phyloP scores from a whole-genome alignment of 1,284 basidiomycete species.

The Tetrapyrgos nigripes region DNA sequence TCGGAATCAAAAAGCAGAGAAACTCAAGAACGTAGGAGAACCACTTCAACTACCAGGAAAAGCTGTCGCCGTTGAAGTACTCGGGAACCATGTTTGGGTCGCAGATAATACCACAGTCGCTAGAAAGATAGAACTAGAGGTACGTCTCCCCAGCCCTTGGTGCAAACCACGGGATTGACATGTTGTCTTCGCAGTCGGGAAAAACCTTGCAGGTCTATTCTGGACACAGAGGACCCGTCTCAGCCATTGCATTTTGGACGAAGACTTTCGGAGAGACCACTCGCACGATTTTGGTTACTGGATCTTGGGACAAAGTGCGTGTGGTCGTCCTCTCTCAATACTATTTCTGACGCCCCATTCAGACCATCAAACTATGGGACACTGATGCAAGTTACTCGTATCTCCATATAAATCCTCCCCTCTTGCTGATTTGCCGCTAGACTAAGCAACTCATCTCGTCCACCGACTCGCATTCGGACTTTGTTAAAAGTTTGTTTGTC shows the following conservation, averaged over 20 bases:
- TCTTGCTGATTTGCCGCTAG: conserved; percentile 44
- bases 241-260: conserved; percentile 70
- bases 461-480: conserved; percentile 84
- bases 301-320: conserved; percentile 88
- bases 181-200: conserved; percentile 63
- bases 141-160: conserved; percentile 36
- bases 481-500: conserved; percentile 82
- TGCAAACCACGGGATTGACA: conserved; percentile 5
- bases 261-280: conserved; percentile 37
- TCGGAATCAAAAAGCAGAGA: conserved; percentile 75
- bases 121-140: conserved; percentile 78
- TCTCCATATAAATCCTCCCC: neutral
- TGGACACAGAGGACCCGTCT: conserved; percentile 89
- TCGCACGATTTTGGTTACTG: conserved; percentile 72
- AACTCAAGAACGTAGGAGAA: conserved; percentile 72
- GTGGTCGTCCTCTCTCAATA: neutral
- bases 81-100: conserved; percentile 76
- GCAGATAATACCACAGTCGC: conserved; percentile 85
- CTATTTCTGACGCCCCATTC: conserved; percentile 6
- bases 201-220: conserved; percentile 77
- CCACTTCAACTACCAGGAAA: conserved; percentile 82
- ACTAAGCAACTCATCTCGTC: conserved; percentile 72
- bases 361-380: conserved; percentile 89
- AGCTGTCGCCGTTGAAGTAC: conserved; percentile 73
- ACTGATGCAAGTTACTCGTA: conserved; percentile 58